Evolutionary conservation across 2,329 filamentous ascomycete genomes (phyloP).

Genomic region (Fusarium chuoi): DNA sequence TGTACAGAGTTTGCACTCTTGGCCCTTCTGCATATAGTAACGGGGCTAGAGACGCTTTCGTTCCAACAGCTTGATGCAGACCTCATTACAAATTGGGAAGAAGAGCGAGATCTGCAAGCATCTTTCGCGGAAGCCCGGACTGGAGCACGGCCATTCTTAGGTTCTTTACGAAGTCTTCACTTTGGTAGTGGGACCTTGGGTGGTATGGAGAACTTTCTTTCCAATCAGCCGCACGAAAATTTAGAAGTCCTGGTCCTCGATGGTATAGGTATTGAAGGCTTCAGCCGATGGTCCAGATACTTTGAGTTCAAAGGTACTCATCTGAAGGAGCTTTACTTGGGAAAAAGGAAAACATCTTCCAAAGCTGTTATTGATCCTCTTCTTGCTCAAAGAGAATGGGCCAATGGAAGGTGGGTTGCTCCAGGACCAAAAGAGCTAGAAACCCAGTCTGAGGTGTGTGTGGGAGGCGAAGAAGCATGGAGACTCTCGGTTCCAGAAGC

Average conservation of each 20-base stretch:
- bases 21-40: conserved; percentile 2
- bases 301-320: background rate
- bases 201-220: background rate
- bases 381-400: conserved; percentile 6
- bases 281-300: background rate
- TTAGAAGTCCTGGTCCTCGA: background rate
- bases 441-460: background rate
- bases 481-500: background rate
- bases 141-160: background rate
- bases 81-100: background rate
- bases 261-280: background rate
- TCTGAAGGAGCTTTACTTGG: conserved; percentile 13
- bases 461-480: background rate
- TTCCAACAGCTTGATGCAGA: background rate
- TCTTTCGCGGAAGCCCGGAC: background rate
- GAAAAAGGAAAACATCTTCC: background rate
- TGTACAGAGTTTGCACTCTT: conserved; percentile 1
- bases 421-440: background rate
- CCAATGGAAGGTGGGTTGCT: background rate
- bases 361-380: background rate
- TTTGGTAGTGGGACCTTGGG: background rate
- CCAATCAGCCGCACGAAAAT: background rate
- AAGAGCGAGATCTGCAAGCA: background rate
- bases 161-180: background rate
- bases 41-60: conserved; percentile 3